phyloP scores from a whole-genome alignment of 2,329 filamentous ascomycete genomes.

The Aphanoascus verrucosus region DNA sequence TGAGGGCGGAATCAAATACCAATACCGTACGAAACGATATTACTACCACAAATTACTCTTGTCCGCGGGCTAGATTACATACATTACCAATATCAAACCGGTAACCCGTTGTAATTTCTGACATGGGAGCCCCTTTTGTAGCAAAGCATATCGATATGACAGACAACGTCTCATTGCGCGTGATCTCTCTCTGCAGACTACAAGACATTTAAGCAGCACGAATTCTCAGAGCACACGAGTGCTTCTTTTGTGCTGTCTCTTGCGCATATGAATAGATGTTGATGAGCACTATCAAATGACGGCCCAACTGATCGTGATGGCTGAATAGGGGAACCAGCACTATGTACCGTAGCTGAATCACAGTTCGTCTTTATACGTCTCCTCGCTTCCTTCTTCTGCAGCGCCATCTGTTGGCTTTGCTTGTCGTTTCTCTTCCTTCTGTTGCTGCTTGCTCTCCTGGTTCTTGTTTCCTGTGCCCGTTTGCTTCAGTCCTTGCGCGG shows the following conservation, averaged over 20 bases:
- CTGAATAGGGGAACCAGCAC: background rate
- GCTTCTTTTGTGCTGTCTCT: too few relatives aligned
- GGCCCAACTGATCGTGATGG: background rate
- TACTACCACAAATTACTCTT: too few relatives aligned
- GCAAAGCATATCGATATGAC: too few relatives aligned
- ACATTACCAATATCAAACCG: background rate
- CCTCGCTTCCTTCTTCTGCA: slow-evolving; percentile 26
- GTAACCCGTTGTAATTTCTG: slow-evolving; percentile 4
- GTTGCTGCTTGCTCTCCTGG: slow-evolving; percentile 16
- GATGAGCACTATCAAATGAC: background rate
- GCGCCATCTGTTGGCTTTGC: slow-evolving; percentile 10
- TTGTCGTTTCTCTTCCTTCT: slow-evolving; percentile 11
- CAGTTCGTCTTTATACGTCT: slow-evolving; percentile 25
- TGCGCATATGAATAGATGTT: too few relatives aligned
- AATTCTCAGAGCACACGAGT: too few relatives aligned
- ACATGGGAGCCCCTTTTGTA: background rate
- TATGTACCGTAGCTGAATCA: background rate
- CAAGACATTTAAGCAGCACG: too few relatives aligned
- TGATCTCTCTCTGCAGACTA: too few relatives aligned
- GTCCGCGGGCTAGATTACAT: background rate
- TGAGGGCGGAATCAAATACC: too few relatives aligned
- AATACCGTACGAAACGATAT: too few relatives aligned
- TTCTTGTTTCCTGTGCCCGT: slow-evolving; percentile 14
- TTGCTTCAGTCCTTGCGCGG: background rate
- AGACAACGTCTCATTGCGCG: too few relatives aligned